phyloP scores from a whole-genome alignment of 768 basidiomycete genomes.

The Dictyophora rubrovolvata region DNA sequence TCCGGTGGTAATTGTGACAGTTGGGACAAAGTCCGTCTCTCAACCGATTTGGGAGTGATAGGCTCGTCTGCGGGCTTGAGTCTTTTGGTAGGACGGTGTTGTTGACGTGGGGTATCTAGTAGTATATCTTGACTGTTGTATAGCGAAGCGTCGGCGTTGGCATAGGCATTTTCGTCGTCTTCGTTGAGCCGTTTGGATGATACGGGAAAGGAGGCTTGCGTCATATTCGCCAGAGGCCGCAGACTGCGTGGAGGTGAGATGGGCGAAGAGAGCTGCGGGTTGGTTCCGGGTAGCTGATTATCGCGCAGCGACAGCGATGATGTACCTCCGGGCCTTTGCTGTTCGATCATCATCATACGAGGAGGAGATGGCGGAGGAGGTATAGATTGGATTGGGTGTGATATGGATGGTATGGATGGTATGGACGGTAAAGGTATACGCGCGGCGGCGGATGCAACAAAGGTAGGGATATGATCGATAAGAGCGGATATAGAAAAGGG shows the following conservation, averaged over 20 bases:
- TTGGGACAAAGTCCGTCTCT: neutral
- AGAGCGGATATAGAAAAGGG: neutral
- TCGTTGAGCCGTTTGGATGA: conserved; percentile 1
- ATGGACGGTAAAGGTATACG: neutral
- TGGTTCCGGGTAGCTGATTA: neutral
- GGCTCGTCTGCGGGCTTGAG: neutral
- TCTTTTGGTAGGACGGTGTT: neutral
- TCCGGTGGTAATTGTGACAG: neutral
- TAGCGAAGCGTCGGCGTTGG: neutral
- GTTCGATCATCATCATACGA: neutral
- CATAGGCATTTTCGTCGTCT: neutral
- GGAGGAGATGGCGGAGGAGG: neutral
- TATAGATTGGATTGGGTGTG: neutral
- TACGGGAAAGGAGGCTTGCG: neutral
- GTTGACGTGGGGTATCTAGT: neutral
- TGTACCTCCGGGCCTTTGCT: neutral
- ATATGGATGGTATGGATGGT: neutral
- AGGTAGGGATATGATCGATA: neutral
- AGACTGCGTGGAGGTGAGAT: conserved; percentile 4
- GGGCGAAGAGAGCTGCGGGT: conserved; percentile 5
- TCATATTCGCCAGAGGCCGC: neutral
- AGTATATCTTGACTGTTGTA: neutral
- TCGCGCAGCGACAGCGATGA: neutral
- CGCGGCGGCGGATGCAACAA: neutral
- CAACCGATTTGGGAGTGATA: conserved; percentile 6